A percentile compares a stretch with the other conserved stretches of the same genome.
phyloP scores from a whole-genome alignment of 768 basidiomycete genomes.

The Mycena olivaceomarginata region DNA sequence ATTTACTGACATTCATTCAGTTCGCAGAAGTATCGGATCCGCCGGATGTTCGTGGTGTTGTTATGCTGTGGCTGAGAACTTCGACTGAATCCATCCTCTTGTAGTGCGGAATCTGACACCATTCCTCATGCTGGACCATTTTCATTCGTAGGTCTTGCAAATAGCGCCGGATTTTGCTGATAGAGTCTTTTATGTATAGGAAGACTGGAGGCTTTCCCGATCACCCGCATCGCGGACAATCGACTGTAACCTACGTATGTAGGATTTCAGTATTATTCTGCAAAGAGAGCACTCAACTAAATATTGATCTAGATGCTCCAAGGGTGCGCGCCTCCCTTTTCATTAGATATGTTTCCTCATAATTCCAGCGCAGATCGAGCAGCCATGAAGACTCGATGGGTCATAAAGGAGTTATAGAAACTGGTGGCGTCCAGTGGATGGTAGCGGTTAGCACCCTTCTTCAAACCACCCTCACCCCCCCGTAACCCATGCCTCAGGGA shows the following conservation, averaged over 20 bases:
- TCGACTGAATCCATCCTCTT: slow-evolving; percentile 4
- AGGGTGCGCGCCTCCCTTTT: slow-evolving; percentile 66
- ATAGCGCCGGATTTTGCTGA: not conserved
- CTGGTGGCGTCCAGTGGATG: slow-evolving; percentile 98
- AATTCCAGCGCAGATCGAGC: slow-evolving; percentile 67
- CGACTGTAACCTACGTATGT: slow-evolving; percentile 90
- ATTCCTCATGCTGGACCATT: slow-evolving; percentile 94
- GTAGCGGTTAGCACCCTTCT: slow-evolving; percentile 46
- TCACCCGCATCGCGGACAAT: slow-evolving; percentile 94
- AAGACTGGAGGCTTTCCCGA: slow-evolving; percentile 80
- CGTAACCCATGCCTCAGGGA: slow-evolving; percentile 57
- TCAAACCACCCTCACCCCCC: not conserved
- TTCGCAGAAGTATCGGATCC: slow-evolving; percentile 91
- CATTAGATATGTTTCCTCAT: not conserved
- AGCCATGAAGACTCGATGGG: slow-evolving; percentile 95
- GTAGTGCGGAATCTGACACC: slow-evolving; percentile 87
- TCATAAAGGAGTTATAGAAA: slow-evolving; percentile 83
- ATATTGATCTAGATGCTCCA: slow-evolving; percentile 72
- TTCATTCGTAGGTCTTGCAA: slow-evolving; percentile 76
- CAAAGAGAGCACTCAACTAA: not conserved
- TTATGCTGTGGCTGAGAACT: not conserved
- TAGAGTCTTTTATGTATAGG: slow-evolving; percentile 60
- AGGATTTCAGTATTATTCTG: not conserved
- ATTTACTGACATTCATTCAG: slow-evolving; percentile 54
- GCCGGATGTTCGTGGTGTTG: slow-evolving; percentile 53